Base-by-base conservation (phyloP, 495 filamentous ascomycete genomes). In the Podospora conica region DNA sequence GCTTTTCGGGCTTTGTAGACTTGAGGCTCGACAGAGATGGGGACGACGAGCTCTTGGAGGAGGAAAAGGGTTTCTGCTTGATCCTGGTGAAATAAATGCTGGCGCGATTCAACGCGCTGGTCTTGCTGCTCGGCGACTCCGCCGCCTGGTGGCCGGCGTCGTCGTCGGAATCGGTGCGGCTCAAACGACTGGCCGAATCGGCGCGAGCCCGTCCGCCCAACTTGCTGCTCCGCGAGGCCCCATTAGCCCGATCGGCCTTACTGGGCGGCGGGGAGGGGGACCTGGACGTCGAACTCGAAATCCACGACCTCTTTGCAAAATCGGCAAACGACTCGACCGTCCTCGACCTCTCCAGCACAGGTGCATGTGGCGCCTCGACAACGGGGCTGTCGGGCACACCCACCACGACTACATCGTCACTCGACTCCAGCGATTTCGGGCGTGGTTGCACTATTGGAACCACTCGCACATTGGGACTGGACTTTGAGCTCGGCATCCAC, bases 251-350 rank as follows among this genome's bases (percentile, higher is more conserved):
- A 29, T 66, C 64, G 12, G 60, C 54, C 61, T 74, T 76, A 65
- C 64, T 72, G 24, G 71, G 77, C 48, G 71, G 77, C 48, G 88
- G 87, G 22, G 85, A 88, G 5, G 87, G 85, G 7, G 88, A 87
- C 56, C 85, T 80, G 31, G 87, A 87, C 10, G 83, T 78, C 9
- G 84, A 77, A 15, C 84, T 84, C 88, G 84, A 77, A 15, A 84
- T 84, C 88, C 89, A 91, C 55, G 89, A 87, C 71, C 85, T 85
- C 67, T 84, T 84, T 12, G 88, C 86, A 68, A 91, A 82, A 65
- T 80, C 86, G 65, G 86, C 84, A 70, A 91, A 82, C 27, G 88
- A 85, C 54, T 86, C 87, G 70, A 88, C 84, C 5, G 63, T 74
- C 64, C 73, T 74, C 20, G 76, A 68, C 25, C 71, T 67, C 24